These are phyloP conservation scores for Melaleuca alternifolia DNA, from an alignment of 345 rosid species.

Conservation along the genomic window DNA sequence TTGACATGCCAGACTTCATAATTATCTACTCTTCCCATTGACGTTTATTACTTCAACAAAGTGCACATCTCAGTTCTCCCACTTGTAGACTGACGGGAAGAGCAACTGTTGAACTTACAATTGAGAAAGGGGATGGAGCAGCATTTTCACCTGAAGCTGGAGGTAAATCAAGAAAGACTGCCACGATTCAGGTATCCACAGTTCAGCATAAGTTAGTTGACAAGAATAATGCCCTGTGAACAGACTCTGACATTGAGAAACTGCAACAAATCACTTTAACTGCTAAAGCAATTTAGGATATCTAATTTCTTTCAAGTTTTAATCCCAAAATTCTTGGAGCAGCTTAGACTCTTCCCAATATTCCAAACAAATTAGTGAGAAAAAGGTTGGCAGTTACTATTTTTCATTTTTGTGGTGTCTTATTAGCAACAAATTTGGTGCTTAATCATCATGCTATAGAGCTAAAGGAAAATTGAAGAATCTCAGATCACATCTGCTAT, in stretches of 20 bases:
- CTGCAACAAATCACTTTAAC: background rate
- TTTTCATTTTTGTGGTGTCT: background rate
- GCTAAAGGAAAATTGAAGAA: background rate
- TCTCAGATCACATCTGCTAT: background rate
- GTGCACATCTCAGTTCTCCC: background rate
- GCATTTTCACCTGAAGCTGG: constrained; percentile 75
- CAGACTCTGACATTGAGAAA: background rate
- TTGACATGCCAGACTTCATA: background rate
- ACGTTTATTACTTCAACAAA: background rate
- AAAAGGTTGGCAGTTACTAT: background rate
- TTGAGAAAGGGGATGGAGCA: constrained; percentile 79
- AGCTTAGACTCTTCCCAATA: background rate
- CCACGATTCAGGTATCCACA: constrained; percentile 55
- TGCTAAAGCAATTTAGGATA: background rate
- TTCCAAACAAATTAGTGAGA: background rate
- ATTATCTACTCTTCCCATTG: background rate
- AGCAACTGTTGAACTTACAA: constrained; percentile 64
- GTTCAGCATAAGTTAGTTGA: background rate
- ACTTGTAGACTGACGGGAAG: constrained; percentile 69
- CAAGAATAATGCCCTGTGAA: background rate
- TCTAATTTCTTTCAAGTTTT: background rate
- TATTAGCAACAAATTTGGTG: background rate
- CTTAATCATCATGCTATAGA: background rate
- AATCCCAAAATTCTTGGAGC: background rate
- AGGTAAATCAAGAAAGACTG: constrained; percentile 60